A percentile compares a stretch with the other conserved stretches of the same genome.
Conservation (phyloP, 1,284 basidiomycete species). For the Cutaneotrichosporon cyanovorans region DNA sequence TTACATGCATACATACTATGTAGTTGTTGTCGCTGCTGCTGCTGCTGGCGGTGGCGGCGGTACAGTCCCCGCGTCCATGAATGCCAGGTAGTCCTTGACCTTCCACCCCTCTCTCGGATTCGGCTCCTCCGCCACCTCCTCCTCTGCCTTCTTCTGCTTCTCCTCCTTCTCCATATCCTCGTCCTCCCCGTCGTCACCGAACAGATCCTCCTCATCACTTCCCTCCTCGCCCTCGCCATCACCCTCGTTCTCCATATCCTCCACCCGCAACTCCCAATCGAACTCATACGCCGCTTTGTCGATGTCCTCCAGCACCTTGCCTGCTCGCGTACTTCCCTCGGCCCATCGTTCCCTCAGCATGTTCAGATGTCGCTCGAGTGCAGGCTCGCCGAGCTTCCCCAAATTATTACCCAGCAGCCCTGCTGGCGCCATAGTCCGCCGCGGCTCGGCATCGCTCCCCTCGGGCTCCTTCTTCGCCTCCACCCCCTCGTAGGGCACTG, state of each 20-base stretch:
- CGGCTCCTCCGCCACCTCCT: conserved; percentile 6
- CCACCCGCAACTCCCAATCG: conserved; percentile 30
- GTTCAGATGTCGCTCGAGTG: conserved; percentile 10
- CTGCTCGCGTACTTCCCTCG: conserved; percentile 17
- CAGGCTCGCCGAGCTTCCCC: conserved; percentile 17
- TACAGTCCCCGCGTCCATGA: conserved; percentile 27
- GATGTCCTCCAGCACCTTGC: conserved; percentile 23
- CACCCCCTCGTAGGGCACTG: background rate
- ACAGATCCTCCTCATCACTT: conserved; percentile 17
- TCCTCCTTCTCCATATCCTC: conserved; percentile 13
- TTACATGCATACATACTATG: no score
- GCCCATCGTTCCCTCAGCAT: conserved; percentile 17
- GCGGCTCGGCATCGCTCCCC: background rate
- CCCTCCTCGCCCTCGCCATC: conserved; percentile 19
- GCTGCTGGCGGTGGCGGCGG: no score
- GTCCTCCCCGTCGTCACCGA: conserved; percentile 16
- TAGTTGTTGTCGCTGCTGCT: no score
- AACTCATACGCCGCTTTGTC: conserved; percentile 21
- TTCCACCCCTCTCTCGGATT: conserved; percentile 30
- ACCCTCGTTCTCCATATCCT: conserved; percentile 18
- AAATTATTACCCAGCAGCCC: conserved; percentile 12
- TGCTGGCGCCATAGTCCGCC: background rate
- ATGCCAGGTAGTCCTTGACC: conserved; percentile 28
- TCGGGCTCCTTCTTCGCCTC: background rate
- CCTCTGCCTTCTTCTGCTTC: conserved; percentile 1